Percentiles rank a stretch among this genome's conserved stretches.
phyloP scores from a whole-genome alignment of 352 stramenopile species.

The Pythium pyrilobum region DNA sequence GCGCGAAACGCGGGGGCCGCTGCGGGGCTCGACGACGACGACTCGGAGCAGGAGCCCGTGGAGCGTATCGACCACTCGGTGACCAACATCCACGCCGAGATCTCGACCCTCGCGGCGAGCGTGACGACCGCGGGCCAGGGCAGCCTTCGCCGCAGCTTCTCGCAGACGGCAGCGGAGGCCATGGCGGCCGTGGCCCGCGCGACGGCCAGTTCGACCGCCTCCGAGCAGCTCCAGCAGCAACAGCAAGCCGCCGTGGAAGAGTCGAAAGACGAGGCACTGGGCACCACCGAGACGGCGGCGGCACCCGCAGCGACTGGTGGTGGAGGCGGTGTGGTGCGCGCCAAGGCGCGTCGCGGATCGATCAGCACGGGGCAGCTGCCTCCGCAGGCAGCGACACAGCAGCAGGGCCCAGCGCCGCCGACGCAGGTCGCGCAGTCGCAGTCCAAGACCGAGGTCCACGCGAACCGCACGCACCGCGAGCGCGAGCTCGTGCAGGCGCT shows the following conservation, averaged over 20 bases:
- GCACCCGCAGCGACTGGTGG: neutral
- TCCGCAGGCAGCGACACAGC: neutral
- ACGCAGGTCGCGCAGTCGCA: constrained; percentile 42
- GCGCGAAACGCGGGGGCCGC: neutral
- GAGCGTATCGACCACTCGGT: constrained; percentile 67
- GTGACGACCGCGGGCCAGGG: constrained; percentile 70
- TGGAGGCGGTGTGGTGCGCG: constrained; percentile 15
- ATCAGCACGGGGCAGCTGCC: constrained; percentile 5
- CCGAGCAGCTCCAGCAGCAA: neutral
- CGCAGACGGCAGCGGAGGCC: constrained; percentile 37
- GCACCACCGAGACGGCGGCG: neutral
- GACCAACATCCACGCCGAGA: constrained; percentile 78
- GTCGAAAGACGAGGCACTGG: neutral
- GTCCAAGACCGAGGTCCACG: constrained; percentile 47
- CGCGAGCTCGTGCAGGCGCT: constrained; percentile 71
- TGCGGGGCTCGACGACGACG: constrained; percentile 29
- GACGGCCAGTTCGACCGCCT: neutral
- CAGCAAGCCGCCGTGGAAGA: neutral
- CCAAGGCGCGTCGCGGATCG: constrained; percentile 26
- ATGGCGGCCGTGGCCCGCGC: constrained; percentile 18
- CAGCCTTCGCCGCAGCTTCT: constrained; percentile 68
- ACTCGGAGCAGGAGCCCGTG: constrained; percentile 35
- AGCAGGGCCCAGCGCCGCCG: constrained; percentile 5
- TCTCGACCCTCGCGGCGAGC: constrained; percentile 75
- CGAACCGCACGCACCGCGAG: constrained; percentile 81